These are phyloP conservation scores for Waltergamsia citrina DNA, from an alignment of 2,329 filamentous ascomycete genomes.

Conservation along the genomic window DNA sequence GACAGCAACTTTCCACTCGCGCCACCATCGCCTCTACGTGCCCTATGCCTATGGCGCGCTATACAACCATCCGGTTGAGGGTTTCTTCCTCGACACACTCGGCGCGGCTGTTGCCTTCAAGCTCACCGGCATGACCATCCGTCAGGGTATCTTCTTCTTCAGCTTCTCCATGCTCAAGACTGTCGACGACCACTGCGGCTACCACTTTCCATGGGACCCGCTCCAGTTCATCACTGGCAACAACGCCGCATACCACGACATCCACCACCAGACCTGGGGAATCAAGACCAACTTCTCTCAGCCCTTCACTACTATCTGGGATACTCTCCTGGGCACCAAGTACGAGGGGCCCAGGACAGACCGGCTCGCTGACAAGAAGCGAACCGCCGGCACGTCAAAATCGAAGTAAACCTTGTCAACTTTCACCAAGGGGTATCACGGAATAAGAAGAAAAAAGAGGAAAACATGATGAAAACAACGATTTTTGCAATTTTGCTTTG, in stretches of 20 bases:
- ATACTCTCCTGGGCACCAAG: constrained; percentile 69
- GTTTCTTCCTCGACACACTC: constrained; percentile 84
- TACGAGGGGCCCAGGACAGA: constrained; percentile 57
- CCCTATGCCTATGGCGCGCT: constrained; percentile 95
- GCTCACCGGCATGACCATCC: constrained; percentile 68
- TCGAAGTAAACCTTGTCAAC: too few relatives aligned
- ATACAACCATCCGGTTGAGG: constrained; percentile 94
- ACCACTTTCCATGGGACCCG: constrained; percentile 90
- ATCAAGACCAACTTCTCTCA: constrained; percentile 94
- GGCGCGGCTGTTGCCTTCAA: constrained; percentile 82
- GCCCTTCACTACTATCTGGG: constrained; percentile 95
- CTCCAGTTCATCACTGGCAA: constrained; percentile 87
- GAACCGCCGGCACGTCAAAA: too few relatives aligned
- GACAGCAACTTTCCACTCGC: constrained; percentile 77
- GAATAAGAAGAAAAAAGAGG: neutral
- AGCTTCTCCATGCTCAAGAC: constrained; percentile 87
- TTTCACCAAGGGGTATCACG: too few relatives aligned
- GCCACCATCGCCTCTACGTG: constrained; percentile 94
- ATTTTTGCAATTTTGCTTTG: neutral
- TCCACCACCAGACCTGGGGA: constrained; percentile 98
- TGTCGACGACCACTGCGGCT: constrained; percentile 95
- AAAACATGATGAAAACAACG: neutral
- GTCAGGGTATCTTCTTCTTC: constrained; percentile 87
- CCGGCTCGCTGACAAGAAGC: constrained; percentile 28
- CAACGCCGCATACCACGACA: constrained; percentile 94